Evolutionary conservation across 2,329 filamentous ascomycete genomes (phyloP).

Genomic region (Corinectria fuckeliana): DNA sequence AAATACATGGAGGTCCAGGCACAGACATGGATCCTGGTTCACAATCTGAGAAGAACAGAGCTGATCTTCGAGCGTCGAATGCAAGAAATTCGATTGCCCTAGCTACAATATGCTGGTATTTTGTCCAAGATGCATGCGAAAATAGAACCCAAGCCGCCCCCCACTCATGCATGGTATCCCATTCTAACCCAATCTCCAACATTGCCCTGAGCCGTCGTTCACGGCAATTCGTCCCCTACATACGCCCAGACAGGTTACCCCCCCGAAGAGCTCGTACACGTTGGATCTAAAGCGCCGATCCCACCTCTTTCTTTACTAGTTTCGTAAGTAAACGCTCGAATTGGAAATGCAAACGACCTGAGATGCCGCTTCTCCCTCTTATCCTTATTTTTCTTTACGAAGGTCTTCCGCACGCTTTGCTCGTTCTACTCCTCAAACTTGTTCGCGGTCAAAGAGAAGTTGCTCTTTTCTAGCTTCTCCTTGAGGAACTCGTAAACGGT

Average conservation of each 20-base stretch:
- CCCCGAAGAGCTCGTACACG: conserved; percentile 4
- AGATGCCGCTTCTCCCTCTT: background rate
- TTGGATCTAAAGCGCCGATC: conserved; percentile 23
- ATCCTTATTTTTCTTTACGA: background rate
- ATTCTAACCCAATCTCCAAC: conserved; percentile 27
- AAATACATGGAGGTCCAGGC: background rate
- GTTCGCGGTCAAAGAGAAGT: conserved; percentile 64
- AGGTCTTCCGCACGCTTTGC: background rate
- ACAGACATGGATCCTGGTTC: background rate
- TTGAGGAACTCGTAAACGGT: conserved; percentile 82
- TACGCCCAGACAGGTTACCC: background rate
- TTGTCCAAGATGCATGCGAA: conserved; percentile 38
- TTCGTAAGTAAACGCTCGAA: conserved; percentile 22
- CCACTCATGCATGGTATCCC: conserved; percentile 37
- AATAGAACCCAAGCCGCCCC: conserved; percentile 33
- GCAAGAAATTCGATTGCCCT: conserved; percentile 36
- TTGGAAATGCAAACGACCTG: conserved; percentile 23
- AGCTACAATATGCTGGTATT: conserved; percentile 40
- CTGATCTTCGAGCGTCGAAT: conserved; percentile 15
- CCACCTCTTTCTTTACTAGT: conserved; percentile 21
- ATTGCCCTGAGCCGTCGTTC: conserved; percentile 7
- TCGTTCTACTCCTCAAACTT: conserved; percentile 69
- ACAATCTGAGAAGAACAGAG: conserved; percentile 26
- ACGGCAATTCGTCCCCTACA: background rate
- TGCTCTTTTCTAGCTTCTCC: conserved; percentile 72